Base-by-base conservation (phyloP, 768 basidiomycete genomes). In the Rhodocollybia butyracea region DNA sequence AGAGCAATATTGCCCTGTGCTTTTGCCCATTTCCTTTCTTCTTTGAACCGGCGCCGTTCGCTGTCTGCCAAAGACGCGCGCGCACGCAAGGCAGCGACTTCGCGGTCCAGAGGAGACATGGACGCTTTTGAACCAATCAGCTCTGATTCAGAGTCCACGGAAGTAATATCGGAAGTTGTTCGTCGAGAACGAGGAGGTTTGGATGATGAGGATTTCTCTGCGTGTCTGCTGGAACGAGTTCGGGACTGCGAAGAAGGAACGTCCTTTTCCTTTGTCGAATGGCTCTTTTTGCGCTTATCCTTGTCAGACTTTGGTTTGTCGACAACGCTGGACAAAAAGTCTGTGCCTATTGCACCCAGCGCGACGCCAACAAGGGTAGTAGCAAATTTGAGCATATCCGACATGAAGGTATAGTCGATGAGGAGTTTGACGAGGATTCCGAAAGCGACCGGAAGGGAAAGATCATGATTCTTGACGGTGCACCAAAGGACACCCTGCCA, bases 1-100 rank as follows among this genome's bases (percentile, higher is more conserved):
- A 89, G 81, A 8, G 88, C 84, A 41, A 73, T 57, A 64, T 94
- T 91, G 0, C 89, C 89, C 65, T 88, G 84, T 19, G 88, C 87
- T 36, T 86, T 66, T 0, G 91, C 91, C 91, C 91, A 94, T 66
- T 91, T 90, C 60, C 83, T 79, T 70, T 94, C 91, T 70, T 94
- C 91, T 73, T 85, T 89, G 73, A 84, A 89, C 53, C 89, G 78
- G 38, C 91, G 79, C 19, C 88, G 81, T 69, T 94, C 90, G 57
- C 84, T 90, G 61, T 91, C 91, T 24, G 91, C 91, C 56, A 91
- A 70, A 19, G 88, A 85, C 7, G 91, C 91, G 26, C 88, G 81
- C 45, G 89, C 84, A 46, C 89, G 80, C 21, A 94, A 77, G 13
- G 81, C 75, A 30, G 86, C 85, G n/a, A 91, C 79, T 63, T 91